Base-by-base conservation (phyloP, 345 rosid genomes). In the Hevea brasiliensis region DNA sequence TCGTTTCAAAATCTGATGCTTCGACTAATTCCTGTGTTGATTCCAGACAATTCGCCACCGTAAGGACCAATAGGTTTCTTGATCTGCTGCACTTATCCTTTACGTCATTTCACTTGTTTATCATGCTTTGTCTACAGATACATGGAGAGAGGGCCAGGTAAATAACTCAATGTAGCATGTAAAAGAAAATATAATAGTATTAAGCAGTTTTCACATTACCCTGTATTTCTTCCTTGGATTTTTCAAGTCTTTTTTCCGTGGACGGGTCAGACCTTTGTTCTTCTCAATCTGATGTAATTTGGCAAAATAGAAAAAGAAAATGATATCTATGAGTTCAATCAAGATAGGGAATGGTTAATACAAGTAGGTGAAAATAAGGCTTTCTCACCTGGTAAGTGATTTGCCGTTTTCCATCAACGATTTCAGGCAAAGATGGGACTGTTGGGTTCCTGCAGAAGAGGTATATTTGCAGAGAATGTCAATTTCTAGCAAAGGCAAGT, bases 211-310 rank as follows among this genome's bases (percentile, higher is more conserved):
- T 20, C 26, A 15, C 9, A 23, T 66, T 86, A 86, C 96, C 92
- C 91, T 69, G 84, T 90, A 85, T 45, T 91, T 94, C 89, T 88
- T 90, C 77, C 98, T 86, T 7, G 97, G 98, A 74, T 90, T 90
- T 74, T 94, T 94, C 5, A 5, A 51, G 10, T 76, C 76, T 85
- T 82, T 94, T 83, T 84, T 88, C 54, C 91, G 88, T 3, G 72
- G 64, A 40, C 90, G 91, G 9, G 95, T 90, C 71, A 94, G 73
- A 70, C 97, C 95, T 82, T 85, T 89, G 81, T 92, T 88, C 73
- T 77, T 79, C 68, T 72, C 77, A 53, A 90, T 94, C 98, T 89
- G 83, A 44, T 12, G 20, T 26, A 24, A 72, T 69, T 70, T 63
- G 60, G 27, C 15, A 62, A 51, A 56, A 77, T 29, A 65, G 48